Evolutionary conservation across 2,329 filamentous ascomycete species (phyloP), one percentile per base, ranked within the genome.

Genomic region (Arthrinium puccinioides): DNA sequence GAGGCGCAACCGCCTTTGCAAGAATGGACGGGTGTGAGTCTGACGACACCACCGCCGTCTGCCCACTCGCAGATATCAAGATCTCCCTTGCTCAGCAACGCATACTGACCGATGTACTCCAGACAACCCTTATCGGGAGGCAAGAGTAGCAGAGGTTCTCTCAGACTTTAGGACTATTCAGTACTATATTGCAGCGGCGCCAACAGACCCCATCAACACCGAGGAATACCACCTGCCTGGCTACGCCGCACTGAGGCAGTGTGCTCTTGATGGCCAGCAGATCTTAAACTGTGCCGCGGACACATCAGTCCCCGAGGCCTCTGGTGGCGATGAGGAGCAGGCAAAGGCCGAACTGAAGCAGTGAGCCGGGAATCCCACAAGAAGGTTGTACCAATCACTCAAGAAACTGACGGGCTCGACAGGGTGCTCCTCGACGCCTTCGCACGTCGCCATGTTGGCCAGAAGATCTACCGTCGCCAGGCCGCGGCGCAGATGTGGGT

Each of bases 251-350:
- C 60, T 82, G 36, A 70, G 77, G 28, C 77, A 82, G 58, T 81
- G 76, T 59, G 64, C 69, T 35, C 52, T 78, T 28, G 78, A 82
- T 48, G 77, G 77, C 6, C 76, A 79, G 51, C 68, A 79, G 57
- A 80, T 82, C 46, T 67, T 82, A 43, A 76, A 81, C 51, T 76
- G 73, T 49, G 76, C 74, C 16, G 76, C 76, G 27, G 78, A 82
- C 55, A 76, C 75, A 13, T 66, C 64, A 36, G 76, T 81, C 10
- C 75, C 76, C 4, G 59, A 62, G 30, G 57, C 69, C 32, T 56
- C 55, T 32, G 76, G 74, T 37, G 73, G 73, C 9, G 67, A 70
- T 38, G 67, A 71, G 16, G 77, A 82, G 55, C 77, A 82, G 54
- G 57, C 56, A 20, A 80, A 78, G 53, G 76, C 76, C 14, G 76